phyloP scores from a whole-genome alignment of 2,329 filamentous ascomycete species.

The Colletotrichum sp. region DNA sequence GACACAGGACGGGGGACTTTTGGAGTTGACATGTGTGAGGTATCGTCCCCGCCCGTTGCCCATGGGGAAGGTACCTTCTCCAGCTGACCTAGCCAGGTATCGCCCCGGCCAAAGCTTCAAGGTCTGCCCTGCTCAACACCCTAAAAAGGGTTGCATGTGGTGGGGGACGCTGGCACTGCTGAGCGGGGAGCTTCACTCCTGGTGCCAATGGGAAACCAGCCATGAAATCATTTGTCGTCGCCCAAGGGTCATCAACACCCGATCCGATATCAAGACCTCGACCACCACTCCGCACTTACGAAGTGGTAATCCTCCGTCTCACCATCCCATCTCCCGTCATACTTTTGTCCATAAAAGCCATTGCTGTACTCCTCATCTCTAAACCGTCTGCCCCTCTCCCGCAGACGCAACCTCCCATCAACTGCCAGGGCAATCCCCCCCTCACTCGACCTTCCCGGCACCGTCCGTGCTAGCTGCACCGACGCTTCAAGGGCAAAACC shows the following conservation, averaged over 20 bases:
- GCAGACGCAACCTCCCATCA: background rate
- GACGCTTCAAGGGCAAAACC: background rate
- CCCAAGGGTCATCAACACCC: background rate
- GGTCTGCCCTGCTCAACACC: conserved; percentile 7
- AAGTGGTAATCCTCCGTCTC: background rate
- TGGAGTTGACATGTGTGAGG: conserved; percentile 19
- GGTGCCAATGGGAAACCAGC: background rate
- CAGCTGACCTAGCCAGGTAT: background rate
- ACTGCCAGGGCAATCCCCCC: background rate
- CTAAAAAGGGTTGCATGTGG: conserved; percentile 12
- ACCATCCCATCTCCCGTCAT: background rate
- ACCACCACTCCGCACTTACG: background rate
- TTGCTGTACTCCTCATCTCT: background rate
- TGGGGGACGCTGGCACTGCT: conserved; percentile 5
- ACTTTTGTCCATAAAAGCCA: background rate
- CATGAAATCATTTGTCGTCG: conserved; percentile 14
- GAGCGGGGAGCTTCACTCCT: conserved; percentile 3
- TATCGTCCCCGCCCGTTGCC: background rate
- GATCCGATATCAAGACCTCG: background rate
- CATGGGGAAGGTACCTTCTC: background rate
- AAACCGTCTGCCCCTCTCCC: background rate
- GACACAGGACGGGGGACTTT: background rate
- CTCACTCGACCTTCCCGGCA: background rate
- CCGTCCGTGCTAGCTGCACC: conserved; percentile 11
- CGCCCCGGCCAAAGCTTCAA: background rate